Conservation (phyloP, 2,329 filamentous ascomycete species). For the Escovopsis weberi region DNA sequence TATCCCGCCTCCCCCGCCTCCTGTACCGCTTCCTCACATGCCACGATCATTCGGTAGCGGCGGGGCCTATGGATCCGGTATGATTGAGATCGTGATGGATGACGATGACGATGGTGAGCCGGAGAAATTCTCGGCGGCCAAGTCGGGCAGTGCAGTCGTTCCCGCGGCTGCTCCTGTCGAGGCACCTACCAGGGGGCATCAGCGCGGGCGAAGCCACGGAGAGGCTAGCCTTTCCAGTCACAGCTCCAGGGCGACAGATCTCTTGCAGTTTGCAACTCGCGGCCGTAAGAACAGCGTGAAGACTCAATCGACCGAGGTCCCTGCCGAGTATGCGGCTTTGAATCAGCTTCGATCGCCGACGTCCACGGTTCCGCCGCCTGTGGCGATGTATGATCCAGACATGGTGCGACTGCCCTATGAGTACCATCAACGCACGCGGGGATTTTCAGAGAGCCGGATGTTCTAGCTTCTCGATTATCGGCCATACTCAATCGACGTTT, state of each 20-base stretch:
- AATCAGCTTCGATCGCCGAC: constrained; percentile 16
- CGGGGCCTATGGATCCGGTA: constrained; percentile 35
- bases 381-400: constrained; percentile 23
- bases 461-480: too few relatives aligned
- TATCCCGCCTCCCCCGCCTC: constrained; percentile 45
- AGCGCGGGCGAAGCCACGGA: constrained; percentile 40
- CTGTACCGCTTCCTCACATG: constrained; percentile 37
- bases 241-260: constrained; percentile 42
- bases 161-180: constrained; percentile 31
- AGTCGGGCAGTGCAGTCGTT: constrained; percentile 27
- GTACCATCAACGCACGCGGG: too few relatives aligned
- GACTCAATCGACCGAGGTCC: constrained; percentile 17
- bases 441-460: too few relatives aligned
- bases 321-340: constrained; percentile 27
- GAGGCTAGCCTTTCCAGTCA: constrained; percentile 39
- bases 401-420: constrained; percentile 10
- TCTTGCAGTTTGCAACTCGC: constrained; percentile 45
- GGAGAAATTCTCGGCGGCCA: constrained; percentile 14
- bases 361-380: constrained; percentile 15
- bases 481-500: too few relatives aligned
- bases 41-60: constrained; percentile 24
- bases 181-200: constrained; percentile 32
- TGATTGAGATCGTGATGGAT: constrained; percentile 54
- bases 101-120: constrained; percentile 41
- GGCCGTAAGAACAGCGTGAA: constrained; percentile 29